Base-by-base conservation (phyloP, 2,329 filamentous ascomycete genomes). In the Dactylellina cionopaga region DNA sequence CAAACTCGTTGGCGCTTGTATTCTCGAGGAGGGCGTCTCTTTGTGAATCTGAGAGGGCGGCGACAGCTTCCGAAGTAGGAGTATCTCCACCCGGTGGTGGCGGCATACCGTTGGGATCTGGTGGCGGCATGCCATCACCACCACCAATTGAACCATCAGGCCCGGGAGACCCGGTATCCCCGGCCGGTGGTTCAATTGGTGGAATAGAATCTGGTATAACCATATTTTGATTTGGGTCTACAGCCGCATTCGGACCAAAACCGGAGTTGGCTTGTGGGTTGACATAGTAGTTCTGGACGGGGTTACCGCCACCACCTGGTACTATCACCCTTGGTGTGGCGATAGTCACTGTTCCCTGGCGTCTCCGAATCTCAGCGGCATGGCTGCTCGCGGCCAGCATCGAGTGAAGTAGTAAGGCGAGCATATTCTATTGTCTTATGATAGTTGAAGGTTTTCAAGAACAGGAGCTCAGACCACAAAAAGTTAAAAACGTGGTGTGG, bases 351-450 rank as follows among this genome's bases (percentile, higher is more conserved):
- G 41, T 46, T 39, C 54, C 35, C 41, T 66, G 65, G 7, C 59
- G 33, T 46, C 68, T 43, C 19, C 35, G 41, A 13, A 72, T 72
- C 44, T 58, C 35, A 19, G 58, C 44, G 25, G 59, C 59, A 52
- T 54, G 19, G 35, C 68, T n/a, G 35, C 66, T 29, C 4, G 52
- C 54, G 33, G 46, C 37, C 13, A 72, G 59, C 35, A 72, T 35
- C 15, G 43, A 17, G 13, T 59, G 55, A 13, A 72, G 25, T 3
- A 64, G 11, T 9, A 39, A 2, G 1, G 58, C 22, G 7, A 51
- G 33, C 68, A 72, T 71, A 13, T 51, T 33, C n/a, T 60, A 6
- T 7, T 17, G 1, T 43, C 5, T n/a, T 29, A 31, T 5, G 17
- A 27, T 43, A 17, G 33, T 41, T 25, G 19, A 43, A 22, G 9